A percentile compares a stretch with the other conserved stretches of the same genome.
These are phyloP conservation scores for Fistulinella prunicolor DNA, from an alignment of 768 basidiomycete species.

Conservation along the genomic window DNA sequence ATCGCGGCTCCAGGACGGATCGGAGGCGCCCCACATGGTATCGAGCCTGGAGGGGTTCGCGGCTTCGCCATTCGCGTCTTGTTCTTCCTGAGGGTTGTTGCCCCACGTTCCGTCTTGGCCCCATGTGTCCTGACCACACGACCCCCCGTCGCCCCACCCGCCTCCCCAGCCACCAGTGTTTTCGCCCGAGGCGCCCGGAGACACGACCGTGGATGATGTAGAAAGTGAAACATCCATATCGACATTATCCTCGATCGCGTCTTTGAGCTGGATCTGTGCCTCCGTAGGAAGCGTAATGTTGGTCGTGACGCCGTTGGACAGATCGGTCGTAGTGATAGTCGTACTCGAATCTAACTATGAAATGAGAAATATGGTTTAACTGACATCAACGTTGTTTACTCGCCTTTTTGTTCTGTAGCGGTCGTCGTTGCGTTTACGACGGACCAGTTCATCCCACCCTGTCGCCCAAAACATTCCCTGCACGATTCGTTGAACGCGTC, in stretches of 20 bases:
- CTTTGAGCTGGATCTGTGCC: conserved; percentile 24
- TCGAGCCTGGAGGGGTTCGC: not conserved
- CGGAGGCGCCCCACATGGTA: conserved; percentile 12
- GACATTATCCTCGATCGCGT: conserved; percentile 27
- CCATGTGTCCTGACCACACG: conserved; percentile 18
- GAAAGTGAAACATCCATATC: conserved; percentile 18
- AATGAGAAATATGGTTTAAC: conserved; percentile 9
- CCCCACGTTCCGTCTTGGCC: conserved; percentile 5
- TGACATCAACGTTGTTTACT: not conserved
- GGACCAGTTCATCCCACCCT: conserved; percentile 39
- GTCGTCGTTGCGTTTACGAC: conserved; percentile 8
- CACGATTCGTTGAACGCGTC: conserved; percentile 50
- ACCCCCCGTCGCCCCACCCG: conserved; percentile 3
- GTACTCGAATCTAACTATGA: conserved; percentile 6
- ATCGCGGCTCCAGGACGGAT: conserved; percentile 26
- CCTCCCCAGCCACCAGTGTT: conserved; percentile 3
- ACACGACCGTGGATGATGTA: not conserved
- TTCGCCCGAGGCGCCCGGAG: not conserved
- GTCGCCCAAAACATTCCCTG: conserved; percentile 46
- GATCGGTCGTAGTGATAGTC: conserved; percentile 15
- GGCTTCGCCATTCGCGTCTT: conserved; percentile 2
- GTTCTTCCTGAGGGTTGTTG: conserved; percentile 4
- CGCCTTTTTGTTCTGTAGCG: conserved; percentile 9
- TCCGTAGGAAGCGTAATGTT: conserved; percentile 23
- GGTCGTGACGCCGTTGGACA: conserved; percentile 12